Percentiles rank a stretch among this genome's conserved stretches.
phyloP scores from a whole-genome alignment of 768 basidiomycete genomes.

The Mycena alexandri region DNA sequence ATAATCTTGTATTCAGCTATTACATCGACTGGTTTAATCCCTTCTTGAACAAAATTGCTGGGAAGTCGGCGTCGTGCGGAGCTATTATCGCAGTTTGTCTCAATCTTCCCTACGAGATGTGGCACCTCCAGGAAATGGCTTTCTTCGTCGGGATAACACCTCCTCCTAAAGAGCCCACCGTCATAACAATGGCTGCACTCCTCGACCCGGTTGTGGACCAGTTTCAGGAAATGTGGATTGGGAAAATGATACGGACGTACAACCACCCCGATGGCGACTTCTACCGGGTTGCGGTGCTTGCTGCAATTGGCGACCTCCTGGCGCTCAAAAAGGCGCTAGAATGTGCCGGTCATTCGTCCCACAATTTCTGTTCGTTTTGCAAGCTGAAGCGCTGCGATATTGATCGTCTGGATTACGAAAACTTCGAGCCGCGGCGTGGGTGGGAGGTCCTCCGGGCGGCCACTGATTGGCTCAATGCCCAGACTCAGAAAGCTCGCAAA shows the following conservation, averaged over 20 bases:
- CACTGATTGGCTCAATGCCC: conserved; percentile 29
- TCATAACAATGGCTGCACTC: conserved; percentile 13
- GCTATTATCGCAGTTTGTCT: conserved; percentile 41
- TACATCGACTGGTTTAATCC: conserved; percentile 41
- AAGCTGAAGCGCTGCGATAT: no score
- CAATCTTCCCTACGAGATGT: conserved; percentile 41
- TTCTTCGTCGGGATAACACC: conserved; percentile 38
- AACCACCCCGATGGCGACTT: conserved; percentile 32
- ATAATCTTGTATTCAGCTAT: conserved; percentile 18
- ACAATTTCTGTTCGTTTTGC: conserved; percentile 36
- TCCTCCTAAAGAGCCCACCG: conserved; percentile 17
- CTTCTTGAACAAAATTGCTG: conserved; percentile 35
- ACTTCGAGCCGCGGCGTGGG: conserved; percentile 29
- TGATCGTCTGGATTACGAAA: no score
- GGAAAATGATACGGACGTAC: conserved; percentile 24
- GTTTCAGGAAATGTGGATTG: not conserved
- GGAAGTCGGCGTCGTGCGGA: conserved; percentile 24
- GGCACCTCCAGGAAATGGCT: conserved; percentile 36
- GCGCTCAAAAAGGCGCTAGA: no score
- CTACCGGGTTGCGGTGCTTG: no score
- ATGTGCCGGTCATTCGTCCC: conserved; percentile 15
- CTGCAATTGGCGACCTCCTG: conserved; percentile 39
- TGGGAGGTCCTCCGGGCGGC: conserved; percentile 27
- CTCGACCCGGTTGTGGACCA: conserved; percentile 16
- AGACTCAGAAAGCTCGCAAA: conserved; percentile 19